Percentiles rank a stretch among this genome's conserved stretches.
phyloP scores from a whole-genome alignment of 2,329 filamentous ascomycete genomes.

The Fusarium succisae region DNA sequence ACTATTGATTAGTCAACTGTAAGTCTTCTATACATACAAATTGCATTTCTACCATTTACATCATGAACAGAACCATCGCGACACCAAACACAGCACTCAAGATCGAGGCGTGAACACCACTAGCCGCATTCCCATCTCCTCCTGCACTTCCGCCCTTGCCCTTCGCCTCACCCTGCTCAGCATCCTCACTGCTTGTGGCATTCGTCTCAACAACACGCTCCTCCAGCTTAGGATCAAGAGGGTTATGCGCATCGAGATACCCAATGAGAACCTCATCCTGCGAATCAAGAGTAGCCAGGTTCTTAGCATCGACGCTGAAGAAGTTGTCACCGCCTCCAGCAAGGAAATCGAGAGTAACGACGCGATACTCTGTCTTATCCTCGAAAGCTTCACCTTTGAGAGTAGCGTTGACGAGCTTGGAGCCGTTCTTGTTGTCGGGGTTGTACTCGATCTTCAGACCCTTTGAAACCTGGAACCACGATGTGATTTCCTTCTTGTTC shows the following conservation, averaged over 20 bases:
- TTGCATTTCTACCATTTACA: conserved; percentile 28
- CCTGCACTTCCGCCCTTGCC: conserved; percentile 5
- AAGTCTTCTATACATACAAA: conserved; percentile 3
- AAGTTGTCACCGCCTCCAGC: conserved; percentile 72
- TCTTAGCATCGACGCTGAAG: conserved; percentile 48
- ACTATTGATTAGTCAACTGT: conserved; percentile 3
- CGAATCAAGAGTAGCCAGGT: conserved; percentile 59
- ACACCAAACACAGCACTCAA: conserved; percentile 20
- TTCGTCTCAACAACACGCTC: conserved; percentile 46
- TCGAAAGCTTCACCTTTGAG: conserved; percentile 61
- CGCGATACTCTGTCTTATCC: conserved; percentile 57
- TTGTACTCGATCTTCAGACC: conserved; percentile 68
- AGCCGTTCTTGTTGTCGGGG: conserved; percentile 58
- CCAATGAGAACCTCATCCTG: conserved; percentile 63
- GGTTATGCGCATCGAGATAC: conserved; percentile 60
- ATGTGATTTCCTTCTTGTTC: conserved; percentile 62
- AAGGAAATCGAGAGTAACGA: conserved; percentile 72
- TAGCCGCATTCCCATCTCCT: conserved; percentile 13
- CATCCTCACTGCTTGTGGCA: conserved; percentile 10
- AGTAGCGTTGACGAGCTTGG: conserved; percentile 61
- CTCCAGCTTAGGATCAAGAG: conserved; percentile 61
- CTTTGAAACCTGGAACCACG: conserved; percentile 68
- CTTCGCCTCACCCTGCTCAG: conserved; percentile 17
- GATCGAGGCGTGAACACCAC: conserved; percentile 5
- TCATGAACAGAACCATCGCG: conserved; percentile 21